Conservation (phyloP, 306 rosid genomes). For the Rosa rugosa region DNA sequence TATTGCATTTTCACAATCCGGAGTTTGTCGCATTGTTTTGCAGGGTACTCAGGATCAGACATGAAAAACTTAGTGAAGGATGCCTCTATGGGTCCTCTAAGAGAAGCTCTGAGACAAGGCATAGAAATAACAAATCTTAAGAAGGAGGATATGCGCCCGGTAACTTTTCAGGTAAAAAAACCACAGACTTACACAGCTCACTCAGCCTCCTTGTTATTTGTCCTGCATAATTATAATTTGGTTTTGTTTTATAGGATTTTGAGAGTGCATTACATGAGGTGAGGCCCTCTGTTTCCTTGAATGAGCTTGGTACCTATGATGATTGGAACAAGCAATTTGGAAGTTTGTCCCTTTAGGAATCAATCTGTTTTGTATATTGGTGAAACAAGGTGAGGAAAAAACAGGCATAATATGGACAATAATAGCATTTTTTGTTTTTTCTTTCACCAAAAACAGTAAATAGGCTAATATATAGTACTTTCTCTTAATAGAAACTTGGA, state of each 20-base stretch:
- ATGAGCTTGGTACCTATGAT: conserved; percentile 65
- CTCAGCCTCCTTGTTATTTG: conserved; percentile 1
- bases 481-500: neutral
- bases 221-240: conserved; percentile 16
- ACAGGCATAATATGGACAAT: neutral
- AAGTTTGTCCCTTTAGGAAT: conserved; percentile 49
- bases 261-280: conserved; percentile 69
- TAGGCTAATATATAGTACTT: neutral
- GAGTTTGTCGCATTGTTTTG: conserved; percentile 21
- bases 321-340: conserved; percentile 87
- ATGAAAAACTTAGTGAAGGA: conserved; percentile 92
- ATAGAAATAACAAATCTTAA: conserved; percentile 60
- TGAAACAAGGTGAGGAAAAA: neutral
- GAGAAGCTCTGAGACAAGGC: conserved; percentile 79
- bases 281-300: conserved; percentile 79
- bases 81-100: conserved; percentile 97
- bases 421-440: neutral
- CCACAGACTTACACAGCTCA: neutral
- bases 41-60: conserved; percentile 96
- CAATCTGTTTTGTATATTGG: neutral
- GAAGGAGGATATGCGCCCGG: conserved; percentile 80
- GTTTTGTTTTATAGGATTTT: conserved; percentile 54
- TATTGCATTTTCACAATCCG: conserved; percentile 10
- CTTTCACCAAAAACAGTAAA: neutral
- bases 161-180: conserved; percentile 62